Evolutionary conservation across 208 protist genomes (phyloP).

Genomic region (Crithidia fasciculata): DNA sequence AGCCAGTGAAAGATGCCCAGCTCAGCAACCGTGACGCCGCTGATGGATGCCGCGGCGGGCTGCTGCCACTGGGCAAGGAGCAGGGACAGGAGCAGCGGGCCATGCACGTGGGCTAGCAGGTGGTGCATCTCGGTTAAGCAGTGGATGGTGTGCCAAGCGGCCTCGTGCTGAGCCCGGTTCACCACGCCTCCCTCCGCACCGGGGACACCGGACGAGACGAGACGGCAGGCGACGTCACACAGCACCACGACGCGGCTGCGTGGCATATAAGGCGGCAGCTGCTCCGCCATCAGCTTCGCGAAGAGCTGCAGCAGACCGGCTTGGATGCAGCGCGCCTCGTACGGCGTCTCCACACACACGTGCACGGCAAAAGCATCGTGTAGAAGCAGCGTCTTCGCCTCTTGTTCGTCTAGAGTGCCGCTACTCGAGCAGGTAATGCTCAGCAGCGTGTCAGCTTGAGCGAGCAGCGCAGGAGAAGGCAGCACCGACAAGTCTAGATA

Average conservation of each 20-base stretch:
- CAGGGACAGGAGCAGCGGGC: slow-evolving; percentile 23
- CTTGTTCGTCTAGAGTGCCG: neutral
- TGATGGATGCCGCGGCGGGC: slow-evolving; percentile 3
- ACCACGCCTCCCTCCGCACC: slow-evolving; percentile 23
- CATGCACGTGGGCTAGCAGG: slow-evolving; percentile 26
- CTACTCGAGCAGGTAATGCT: neutral
- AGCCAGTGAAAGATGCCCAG: slow-evolving; percentile 23
- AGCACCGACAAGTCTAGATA: slow-evolving; percentile 13
- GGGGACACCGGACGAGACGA: slow-evolving; percentile 27
- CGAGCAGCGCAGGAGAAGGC: neutral
- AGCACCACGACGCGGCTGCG: slow-evolving; percentile 18
- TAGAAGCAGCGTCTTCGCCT: neutral
- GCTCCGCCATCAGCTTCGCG: slow-evolving; percentile 22
- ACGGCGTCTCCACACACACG: slow-evolving; percentile 31
- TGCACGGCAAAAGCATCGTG: slow-evolving; percentile 18
- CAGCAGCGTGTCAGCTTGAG: slow-evolving; percentile 2
- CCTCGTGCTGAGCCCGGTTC: slow-evolving; percentile 27
- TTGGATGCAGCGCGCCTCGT: slow-evolving; percentile 39
- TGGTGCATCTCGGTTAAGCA: slow-evolving; percentile 9
- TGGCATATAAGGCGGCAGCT: neutral
- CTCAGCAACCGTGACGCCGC: slow-evolving; percentile 16
- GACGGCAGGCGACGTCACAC: slow-evolving; percentile 31
- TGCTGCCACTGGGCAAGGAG: slow-evolving; percentile 16
- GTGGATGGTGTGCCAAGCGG: slow-evolving; percentile 25
- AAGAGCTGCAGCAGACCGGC: slow-evolving; percentile 24